A percentile compares a stretch with the other conserved stretches of the same genome.
Conservation (phyloP, 345 rosid species). For the Salix suchowensis region DNA sequence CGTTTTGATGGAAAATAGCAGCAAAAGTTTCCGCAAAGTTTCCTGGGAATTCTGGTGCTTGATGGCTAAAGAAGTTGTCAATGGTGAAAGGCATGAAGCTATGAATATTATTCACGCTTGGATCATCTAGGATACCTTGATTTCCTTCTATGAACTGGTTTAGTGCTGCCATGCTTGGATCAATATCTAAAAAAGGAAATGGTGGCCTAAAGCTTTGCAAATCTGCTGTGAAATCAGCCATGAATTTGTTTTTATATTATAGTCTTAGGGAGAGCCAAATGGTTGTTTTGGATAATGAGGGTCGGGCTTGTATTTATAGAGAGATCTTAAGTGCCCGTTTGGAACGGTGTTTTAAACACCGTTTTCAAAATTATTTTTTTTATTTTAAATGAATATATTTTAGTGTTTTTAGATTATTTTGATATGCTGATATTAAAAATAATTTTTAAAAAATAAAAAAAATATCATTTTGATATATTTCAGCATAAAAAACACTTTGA, state of each 20-base stretch:
- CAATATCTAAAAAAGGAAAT: slow-evolving; percentile 28
- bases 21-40: slow-evolving; percentile 19
- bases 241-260: neutral
- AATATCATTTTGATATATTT: too few relatives aligned
- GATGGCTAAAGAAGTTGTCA: slow-evolving; percentile 38
- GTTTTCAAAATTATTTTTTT: too few relatives aligned
- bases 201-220: slow-evolving; percentile 27
- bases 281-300: slow-evolving; percentile 18
- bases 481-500: too few relatives aligned
- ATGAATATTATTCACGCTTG: slow-evolving; percentile 29
- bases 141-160: slow-evolving; percentile 33
- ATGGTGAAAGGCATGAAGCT: slow-evolving; percentile 30
- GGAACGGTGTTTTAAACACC: too few relatives aligned
- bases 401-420: too few relatives aligned
- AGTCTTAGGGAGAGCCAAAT: neutral
- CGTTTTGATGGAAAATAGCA: slow-evolving; percentile 21
- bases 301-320: slow-evolving; percentile 25
- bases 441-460: too few relatives aligned
- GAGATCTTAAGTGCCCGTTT: neutral
- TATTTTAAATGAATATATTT: too few relatives aligned
- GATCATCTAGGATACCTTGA: slow-evolving; percentile 21
- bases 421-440: too few relatives aligned
- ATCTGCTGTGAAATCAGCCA: slow-evolving; percentile 43
- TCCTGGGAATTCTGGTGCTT: slow-evolving; percentile 26
- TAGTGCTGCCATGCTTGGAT: slow-evolving; percentile 29